Base-by-base conservation (phyloP, 2,329 filamentous ascomycete genomes). In the Seiridium unicorne region DNA sequence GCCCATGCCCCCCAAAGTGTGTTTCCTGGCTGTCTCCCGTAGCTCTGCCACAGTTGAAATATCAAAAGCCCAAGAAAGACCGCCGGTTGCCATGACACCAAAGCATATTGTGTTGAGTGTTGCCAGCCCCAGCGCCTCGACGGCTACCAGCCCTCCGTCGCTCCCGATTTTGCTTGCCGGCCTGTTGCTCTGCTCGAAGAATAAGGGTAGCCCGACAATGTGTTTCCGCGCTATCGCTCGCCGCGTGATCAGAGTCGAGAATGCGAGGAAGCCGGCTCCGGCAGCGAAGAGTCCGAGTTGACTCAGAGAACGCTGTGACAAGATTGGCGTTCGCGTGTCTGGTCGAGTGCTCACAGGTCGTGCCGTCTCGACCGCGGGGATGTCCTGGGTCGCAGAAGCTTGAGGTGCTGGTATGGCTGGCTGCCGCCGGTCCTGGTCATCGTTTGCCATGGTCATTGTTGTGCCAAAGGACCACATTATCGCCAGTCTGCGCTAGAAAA, bases 61-160 rank as follows among this genome's bases (percentile, higher is more conserved):
- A 72, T 97, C 90, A 62, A 95, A 85, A 1, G 86, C 88, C 82
- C 89, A 96, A 63, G 91, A 80, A 9, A 88, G 74, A 0, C 89
- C 92, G 3, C 94, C 95, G 0, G 85, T 82, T 7, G 84, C 76
- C 82, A 96, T 86, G 73, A 97, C 86, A 1, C 83, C 88, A 55
- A 95, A 84, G 67, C 88, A 90, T 38, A 88, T 70, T 10, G 95
- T 91, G 68, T 97, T 97, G 66, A 97, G 82, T 0, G 93, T 97
- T 0, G 94, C 95, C 42, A 97, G 79, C 54, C 89, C 90, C 31
- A 99, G 79, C 0, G 94, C 94, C 74, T 96, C 90, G 40, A 90
- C 76, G 1, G 94, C 94, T 64, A 97, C 89, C 44, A 90, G 72
- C 1, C 86, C 82, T 6, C 88, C 87, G 69, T 89, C 89, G 35